Evolutionary conservation across 2,329 filamentous ascomycete genomes (phyloP).

Genomic region (Alternaria brassicae): DNA sequence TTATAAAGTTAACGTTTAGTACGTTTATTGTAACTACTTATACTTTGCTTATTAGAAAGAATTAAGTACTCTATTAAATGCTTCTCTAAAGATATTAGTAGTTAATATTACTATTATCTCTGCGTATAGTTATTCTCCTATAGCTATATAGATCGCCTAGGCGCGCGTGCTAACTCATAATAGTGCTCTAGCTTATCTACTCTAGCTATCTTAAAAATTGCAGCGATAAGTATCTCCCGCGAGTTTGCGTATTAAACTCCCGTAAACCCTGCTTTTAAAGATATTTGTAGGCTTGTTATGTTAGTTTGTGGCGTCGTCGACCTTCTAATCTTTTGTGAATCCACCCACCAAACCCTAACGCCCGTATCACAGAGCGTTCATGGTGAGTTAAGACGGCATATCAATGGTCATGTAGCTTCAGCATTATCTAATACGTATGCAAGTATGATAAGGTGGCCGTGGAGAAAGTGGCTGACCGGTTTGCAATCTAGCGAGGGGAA

Average conservation of each 20-base stretch:
- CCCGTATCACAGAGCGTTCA: background rate
- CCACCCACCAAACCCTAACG: background rate
- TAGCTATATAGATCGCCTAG: background rate
- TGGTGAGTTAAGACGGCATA: background rate
- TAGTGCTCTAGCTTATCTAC: background rate
- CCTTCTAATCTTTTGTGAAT: background rate
- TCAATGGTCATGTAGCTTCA: background rate
- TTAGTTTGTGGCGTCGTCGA: background rate
- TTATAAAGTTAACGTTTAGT: background rate
- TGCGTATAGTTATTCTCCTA: background rate
- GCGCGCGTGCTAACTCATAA: background rate
- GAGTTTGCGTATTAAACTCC: no score
- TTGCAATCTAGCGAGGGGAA: background rate
- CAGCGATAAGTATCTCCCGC: no score
- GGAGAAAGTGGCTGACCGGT: background rate
- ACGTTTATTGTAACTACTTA: background rate
- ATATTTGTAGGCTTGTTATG: background rate
- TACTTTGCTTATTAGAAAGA: background rate
- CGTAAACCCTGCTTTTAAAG: background rate
- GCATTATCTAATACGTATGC: no score
- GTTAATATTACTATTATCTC: background rate
- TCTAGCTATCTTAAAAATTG: background rate
- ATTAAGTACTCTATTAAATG: background rate
- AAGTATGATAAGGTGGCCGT: background rate
- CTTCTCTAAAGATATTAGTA: background rate